Conservation (phyloP, 176 grass and related monocot species). For the Poa annua region DNA sequence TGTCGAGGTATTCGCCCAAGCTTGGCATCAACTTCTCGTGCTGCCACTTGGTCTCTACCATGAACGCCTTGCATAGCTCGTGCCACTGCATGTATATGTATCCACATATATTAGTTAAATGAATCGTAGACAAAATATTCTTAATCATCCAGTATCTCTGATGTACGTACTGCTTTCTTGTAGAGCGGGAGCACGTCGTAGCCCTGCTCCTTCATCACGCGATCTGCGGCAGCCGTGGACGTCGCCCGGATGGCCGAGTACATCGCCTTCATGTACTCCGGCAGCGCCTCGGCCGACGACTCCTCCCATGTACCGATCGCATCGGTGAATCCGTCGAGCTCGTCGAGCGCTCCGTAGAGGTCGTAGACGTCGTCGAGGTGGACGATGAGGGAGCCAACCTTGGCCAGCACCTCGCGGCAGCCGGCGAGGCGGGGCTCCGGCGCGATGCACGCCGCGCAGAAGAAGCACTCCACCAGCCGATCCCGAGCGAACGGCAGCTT, state of each 20-base stretch:
- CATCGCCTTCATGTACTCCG: constrained; percentile 53
- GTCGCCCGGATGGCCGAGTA: constrained; percentile 42
- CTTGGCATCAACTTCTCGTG: constrained; percentile 20
- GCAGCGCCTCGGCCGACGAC: not conserved
- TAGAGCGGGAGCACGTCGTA: constrained; percentile 41
- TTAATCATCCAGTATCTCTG: not conserved
- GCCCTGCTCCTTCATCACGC: constrained; percentile 35
- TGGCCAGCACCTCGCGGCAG: constrained; percentile 34
- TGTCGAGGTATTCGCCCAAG: constrained; percentile 56
- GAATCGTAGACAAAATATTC: not conserved
- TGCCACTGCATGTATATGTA: constrained; percentile 42
- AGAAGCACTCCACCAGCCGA: constrained; percentile 48
- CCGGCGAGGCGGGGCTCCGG: constrained; percentile 11
- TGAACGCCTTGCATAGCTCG: constrained; percentile 48
- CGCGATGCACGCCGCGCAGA: constrained; percentile 33
- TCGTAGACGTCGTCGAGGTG: constrained; percentile 52
- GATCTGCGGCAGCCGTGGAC: constrained; percentile 21
- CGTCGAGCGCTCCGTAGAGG: constrained; percentile 43
- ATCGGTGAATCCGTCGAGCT: constrained; percentile 33
- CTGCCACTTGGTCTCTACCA: constrained; percentile 57
- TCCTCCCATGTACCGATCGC: constrained; percentile 27
- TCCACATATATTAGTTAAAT: not conserved
- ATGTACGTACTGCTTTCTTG: constrained; percentile 43
- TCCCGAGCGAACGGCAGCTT: constrained; percentile 52
- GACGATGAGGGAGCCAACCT: constrained; percentile 14